Base-by-base conservation (phyloP, 2,329 filamentous ascomycete genomes). In the Fusarium lateritium region DNA sequence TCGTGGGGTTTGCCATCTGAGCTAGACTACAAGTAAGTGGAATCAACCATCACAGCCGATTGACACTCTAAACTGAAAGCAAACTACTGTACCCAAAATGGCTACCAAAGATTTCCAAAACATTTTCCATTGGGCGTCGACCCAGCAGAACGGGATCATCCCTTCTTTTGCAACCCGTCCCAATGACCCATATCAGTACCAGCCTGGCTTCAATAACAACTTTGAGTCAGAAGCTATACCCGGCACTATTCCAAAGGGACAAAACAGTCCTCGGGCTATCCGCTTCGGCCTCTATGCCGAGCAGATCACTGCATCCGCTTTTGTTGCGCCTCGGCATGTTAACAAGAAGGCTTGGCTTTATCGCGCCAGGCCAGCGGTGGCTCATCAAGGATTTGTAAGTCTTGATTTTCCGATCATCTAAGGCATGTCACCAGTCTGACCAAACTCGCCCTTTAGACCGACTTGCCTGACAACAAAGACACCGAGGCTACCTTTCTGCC, bases 61-160 rank as follows among this genome's bases (percentile, higher is more conserved):
- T 24, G 7, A 24, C 24, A 6, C 24, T 24, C 24, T 24, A 24
- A 24, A 24, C 24, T 3, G 24, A 24, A 24, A 24, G 24, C 24
- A 24, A 24, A 24, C 24, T 4, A 24, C 24, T 24, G 24, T 24
- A 31, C 28, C 10, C 10, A 31, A 10, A 31, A 31, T 31, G 28
- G 28, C 28, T 31, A 31, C 28, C 10, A 10, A 31, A 31, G 28
- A 85, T 61, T 85, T 84, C 67, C 82, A 84, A 58, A 82, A 83
- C 49, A 82, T 83, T 70, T 84, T 85, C 70, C 83, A 85, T 73
- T 88, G 86, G 86, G 86, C 85, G 2, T 84, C 86, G 69, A 88
- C 85, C 21, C 86, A 88, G 70, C 81, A 87, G 73, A 81, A 88
- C 76, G 86, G 83, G 2, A 72, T 79, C 0, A 82, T 88, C 43